Conservation (phyloP, 139 green algal genomes). For the Chlorella sp. region DNA sequence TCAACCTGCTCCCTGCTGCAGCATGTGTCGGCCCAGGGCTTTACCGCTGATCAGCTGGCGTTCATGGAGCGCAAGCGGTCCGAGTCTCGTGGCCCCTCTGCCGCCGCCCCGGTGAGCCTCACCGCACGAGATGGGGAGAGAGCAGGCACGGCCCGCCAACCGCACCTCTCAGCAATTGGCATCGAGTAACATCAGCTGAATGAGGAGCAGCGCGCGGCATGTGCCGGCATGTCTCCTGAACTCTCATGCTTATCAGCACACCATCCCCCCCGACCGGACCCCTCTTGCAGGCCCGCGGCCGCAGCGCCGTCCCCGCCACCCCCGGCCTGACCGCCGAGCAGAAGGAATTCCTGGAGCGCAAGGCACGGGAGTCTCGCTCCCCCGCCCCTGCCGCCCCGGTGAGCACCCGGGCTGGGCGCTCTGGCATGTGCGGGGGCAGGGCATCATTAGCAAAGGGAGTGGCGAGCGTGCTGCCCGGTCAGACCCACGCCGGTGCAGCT, state of each 20-base stretch:
- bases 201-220: too few species aligned
- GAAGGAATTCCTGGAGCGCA: background rate
- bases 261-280: too few species aligned
- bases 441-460: too few species aligned
- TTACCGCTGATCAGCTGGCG: constrained; percentile 1
- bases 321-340: constrained; percentile 3
- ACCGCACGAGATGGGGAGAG: too few species aligned
- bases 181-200: too few species aligned
- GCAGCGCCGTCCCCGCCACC: background rate
- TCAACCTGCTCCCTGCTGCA: background rate
- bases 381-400: background rate
- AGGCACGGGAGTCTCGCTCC: background rate
- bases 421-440: too few species aligned
- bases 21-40: background rate
- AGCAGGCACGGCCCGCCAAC: too few species aligned
- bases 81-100: background rate
- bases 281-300: background rate
- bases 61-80: constrained; percentile 6
- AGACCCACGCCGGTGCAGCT: too few species aligned
- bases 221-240: too few species aligned
- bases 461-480: too few species aligned
- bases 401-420: too few species aligned
- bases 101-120: background rate
- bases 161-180: too few species aligned
- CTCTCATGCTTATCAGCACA: background rate